These are phyloP conservation scores for Eimeria acervulina DNA, from an alignment of 169 alveolate genomes.

Conservation along the genomic window DNA sequence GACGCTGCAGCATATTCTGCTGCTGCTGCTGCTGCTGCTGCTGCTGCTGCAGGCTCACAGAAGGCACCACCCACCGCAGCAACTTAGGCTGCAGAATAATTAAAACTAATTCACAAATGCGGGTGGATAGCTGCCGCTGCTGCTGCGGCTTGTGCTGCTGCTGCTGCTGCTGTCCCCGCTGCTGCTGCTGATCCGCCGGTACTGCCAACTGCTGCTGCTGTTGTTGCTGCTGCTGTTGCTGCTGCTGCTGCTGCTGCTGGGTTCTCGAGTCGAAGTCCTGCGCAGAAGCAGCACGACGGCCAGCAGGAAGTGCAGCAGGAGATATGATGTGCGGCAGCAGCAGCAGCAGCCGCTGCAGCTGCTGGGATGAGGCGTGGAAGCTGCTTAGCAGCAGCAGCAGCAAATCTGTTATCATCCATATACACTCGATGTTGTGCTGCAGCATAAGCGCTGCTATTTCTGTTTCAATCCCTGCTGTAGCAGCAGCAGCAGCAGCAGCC, in stretches of 20 bases:
- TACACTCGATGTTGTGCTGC: conserved; percentile 13
- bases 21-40: conserved; percentile 46
- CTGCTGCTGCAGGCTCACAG: not conserved
- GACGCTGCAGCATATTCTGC: conserved; percentile 25
- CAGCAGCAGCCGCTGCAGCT: conserved; percentile 73
- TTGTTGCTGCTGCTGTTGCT: conserved; percentile 30
- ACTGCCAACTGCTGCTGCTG: conserved; percentile 8
- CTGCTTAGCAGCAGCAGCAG: conserved; percentile 44
- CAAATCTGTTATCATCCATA: conserved; percentile 16
- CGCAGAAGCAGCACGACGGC: conserved; percentile 2
- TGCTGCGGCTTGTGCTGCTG: conserved; percentile 53
- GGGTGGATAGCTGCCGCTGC: conserved; percentile 69
- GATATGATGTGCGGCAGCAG: conserved; percentile 42
- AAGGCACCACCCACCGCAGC: conserved; percentile 76
- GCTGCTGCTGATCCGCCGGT: conserved; percentile 62
- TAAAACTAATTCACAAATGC: conserved; percentile 54
- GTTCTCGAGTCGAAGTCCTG: conserved; percentile 49
- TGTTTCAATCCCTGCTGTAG: conserved; percentile 31
- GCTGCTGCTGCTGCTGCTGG: conserved; percentile 71
- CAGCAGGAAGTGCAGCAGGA: conserved; percentile 49
- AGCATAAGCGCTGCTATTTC: not conserved
- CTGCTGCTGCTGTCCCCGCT: conserved; percentile 50
- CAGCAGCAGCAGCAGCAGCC: conserved; percentile 33
- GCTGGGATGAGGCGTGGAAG: not conserved
- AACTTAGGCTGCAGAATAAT: conserved; percentile 74